phyloP scores from a whole-genome alignment of 129 eudicot genomes.

The Tagetes patula region DNA sequence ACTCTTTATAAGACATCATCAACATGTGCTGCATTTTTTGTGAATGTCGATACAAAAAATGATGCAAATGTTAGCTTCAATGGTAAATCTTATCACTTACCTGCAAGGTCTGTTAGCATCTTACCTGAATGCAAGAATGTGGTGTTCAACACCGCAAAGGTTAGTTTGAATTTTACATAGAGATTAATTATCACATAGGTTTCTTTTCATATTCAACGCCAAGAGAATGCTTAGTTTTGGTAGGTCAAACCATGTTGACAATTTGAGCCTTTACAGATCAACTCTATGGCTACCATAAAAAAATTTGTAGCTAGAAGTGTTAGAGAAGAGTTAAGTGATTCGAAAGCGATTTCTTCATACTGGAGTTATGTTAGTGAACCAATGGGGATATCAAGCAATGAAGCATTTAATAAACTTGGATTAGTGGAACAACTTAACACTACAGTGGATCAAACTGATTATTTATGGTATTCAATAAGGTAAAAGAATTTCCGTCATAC shows the following conservation, averaged over 20 bases:
- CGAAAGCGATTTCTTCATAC: conserved; percentile 44
- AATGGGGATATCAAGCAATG: conserved; percentile 67
- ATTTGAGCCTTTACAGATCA: conserved; percentile 51
- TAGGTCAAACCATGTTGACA: neutral
- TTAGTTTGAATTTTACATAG: conserved; percentile 32
- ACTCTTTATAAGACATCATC: conserved; percentile 68
- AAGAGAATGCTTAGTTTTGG: neutral
- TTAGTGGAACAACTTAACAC: conserved; percentile 86
- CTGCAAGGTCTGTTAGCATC: conserved; percentile 99
- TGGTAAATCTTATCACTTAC: conserved; percentile 76
- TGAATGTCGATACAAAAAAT: conserved; percentile 58
- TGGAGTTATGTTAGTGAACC: conserved; percentile 92
- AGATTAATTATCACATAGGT: conserved; percentile 10
- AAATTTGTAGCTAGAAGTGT: conserved; percentile 44
- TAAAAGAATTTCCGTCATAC: conserved; percentile 37
- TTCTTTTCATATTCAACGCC: neutral
- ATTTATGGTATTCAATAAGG: conserved; percentile 92
- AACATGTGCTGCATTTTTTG: conserved; percentile 81
- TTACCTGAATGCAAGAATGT: conserved; percentile 99
- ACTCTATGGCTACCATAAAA: conserved; percentile 57
- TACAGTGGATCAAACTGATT: conserved; percentile 88
- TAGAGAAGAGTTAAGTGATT: conserved; percentile 36
- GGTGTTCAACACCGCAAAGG: conserved; percentile 87
- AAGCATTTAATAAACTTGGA: conserved; percentile 54
- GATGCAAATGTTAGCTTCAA: conserved; percentile 71